Evolutionary conservation across 1,284 basidiomycete genomes (phyloP), one percentile per base, ranked within the genome.

Genomic region (Mycena citricolor): DNA sequence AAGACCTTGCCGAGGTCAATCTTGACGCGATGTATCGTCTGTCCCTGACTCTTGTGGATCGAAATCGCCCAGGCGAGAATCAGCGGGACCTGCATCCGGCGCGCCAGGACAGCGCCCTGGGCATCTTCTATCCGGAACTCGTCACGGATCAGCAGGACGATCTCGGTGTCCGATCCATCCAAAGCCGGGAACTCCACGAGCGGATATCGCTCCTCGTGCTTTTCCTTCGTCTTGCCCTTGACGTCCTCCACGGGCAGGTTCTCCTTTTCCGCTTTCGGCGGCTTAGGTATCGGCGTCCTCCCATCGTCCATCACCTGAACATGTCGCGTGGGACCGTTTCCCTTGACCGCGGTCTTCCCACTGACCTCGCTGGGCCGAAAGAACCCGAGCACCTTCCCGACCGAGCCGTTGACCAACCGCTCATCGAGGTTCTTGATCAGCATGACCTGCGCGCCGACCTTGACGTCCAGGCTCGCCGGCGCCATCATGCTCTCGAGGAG

Each of bases 351-450:
- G n/a, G 23, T 28, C 8, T 22, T 35, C 29, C 32, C 14, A 31
- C 43, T 42, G 2, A 39, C 40, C 8, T 54, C 49, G 25, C 55
- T 61, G 33, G 34, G 40, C 22, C 61, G 24, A 48, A 54, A 66
- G 77, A 67, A 88, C 1, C 75, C 79, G 11, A 82, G 57, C 5
- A 90, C 74, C 23, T 67, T 71, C 5, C 88, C 87, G 33, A 89
- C 77, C 16, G 77, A 80, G 2, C 88, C 88, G 55, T 90, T 91
- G 40, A 88, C 87, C 2, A 90, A 73, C 36, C 73, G 73, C 6
- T 84, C 78, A 56, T 88, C 86, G 6, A 86, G 60, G 55, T 91
- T 91, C 70, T 90, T 89, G 65, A 90, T 79, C n/a, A 90, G 68
- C 76, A 79, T 79, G 10, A 79, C 77, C 49, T 79, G 74, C 0